Base-by-base conservation (phyloP, 2,329 filamentous ascomycete species). In the Sporothrix sp. region DNA sequence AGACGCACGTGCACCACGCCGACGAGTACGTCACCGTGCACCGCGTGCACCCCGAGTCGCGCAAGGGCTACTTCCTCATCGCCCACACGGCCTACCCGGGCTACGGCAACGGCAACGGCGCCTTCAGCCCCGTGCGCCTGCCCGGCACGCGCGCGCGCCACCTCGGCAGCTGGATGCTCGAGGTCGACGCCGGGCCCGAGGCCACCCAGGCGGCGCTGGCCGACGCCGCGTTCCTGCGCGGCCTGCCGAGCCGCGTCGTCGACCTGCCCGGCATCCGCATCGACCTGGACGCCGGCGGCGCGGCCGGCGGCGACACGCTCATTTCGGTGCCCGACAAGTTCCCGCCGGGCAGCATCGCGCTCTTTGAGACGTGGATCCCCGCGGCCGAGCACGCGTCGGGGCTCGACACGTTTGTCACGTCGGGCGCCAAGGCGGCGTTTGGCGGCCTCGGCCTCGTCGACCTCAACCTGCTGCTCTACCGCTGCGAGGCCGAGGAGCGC, bases 281-380 rank as follows among this genome's bases (percentile, higher is more conserved):
- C 61, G 84, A 91, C 56, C 71, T 76, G n/a, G 76, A 81, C 47
- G 82, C 32, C 9, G 27, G n/a, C n/a, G n/a, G n/a, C n/a, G n/a
- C n/a, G n/a, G n/a, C n/a, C n/a, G n/a, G 76, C 4, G 78, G 85
- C 40, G 82, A 88, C 59, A 91, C 89, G 2, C 76, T 82, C 51
- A 88, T 98, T 56, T 82, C 80, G 1, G 81, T 95, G 14, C 82
- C 85, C 2, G 82, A 89, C 42, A 80, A 82, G 55, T 95, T 98
- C 63, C 87, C 89, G 3, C 90, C 94, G 13, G 93, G 93, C 52
- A 95, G 89, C 57, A 95, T 98, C 58, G 89, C 90, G 3, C 72
- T 98, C 3, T 95, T 96, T 58, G 90, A 97, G 69, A 98, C 93
- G 0, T 97, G 86, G 84, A 93, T 97, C 25, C 90, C 90, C 4